phyloP scores from a whole-genome alignment of 352 stramenopile genomes.

The Peronospora destructor region DNA sequence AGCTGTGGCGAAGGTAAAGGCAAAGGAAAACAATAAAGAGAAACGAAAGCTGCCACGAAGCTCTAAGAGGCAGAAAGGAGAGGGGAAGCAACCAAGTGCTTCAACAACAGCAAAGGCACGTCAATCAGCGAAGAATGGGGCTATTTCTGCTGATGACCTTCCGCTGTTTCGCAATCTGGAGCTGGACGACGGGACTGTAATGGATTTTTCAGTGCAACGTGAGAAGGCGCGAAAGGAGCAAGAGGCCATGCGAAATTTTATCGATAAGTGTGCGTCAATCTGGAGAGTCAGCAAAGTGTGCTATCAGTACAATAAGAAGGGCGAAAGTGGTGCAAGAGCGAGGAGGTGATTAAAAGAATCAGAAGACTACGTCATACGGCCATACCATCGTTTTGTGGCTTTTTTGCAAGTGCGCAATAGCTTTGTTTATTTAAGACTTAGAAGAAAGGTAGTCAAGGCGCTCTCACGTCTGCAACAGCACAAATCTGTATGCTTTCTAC shows the following conservation, averaged over 20 bases:
- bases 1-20: neutral
- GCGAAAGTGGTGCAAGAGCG: neutral
- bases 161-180: slow-evolving; percentile 29
- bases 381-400: too few species aligned
- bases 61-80: slow-evolving; percentile 23
- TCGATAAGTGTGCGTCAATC: slow-evolving; percentile 26
- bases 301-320: slow-evolving; percentile 25
- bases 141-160: slow-evolving; percentile 12
- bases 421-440: too few species aligned
- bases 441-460: too few species aligned
- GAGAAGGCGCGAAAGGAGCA: slow-evolving; percentile 20
- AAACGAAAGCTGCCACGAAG: slow-evolving; percentile 7
- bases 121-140: slow-evolving; percentile 16
- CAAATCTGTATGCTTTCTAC: too few species aligned
- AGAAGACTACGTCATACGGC: too few species aligned
- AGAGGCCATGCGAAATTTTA: slow-evolving; percentile 26
- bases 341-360: too few species aligned
- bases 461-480: too few species aligned
- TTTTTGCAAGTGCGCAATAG: too few species aligned
- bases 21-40: slow-evolving; percentile 5
- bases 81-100: slow-evolving; percentile 4
- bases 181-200: slow-evolving; percentile 27
- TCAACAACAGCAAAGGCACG: slow-evolving; percentile 8
- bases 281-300: slow-evolving; percentile 27
- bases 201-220: slow-evolving; percentile 29